Evolutionary conservation across 495 filamentous ascomycete genomes (phyloP).

Genomic region (Tricharina praecox): DNA sequence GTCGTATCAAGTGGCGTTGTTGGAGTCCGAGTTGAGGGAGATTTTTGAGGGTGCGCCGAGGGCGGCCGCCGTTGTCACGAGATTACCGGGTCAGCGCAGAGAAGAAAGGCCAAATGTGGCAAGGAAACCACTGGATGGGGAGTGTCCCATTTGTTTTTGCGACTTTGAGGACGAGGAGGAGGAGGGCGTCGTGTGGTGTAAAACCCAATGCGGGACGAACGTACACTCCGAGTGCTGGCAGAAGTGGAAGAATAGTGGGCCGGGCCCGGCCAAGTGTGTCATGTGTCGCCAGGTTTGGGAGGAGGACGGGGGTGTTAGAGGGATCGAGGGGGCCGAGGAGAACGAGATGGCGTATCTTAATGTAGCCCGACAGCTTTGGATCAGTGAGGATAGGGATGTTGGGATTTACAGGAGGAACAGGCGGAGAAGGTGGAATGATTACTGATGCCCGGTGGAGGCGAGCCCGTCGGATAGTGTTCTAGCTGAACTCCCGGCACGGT

Average conservation of each 20-base stretch:
- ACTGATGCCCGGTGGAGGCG: no score
- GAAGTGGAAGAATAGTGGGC: slow-evolving; percentile 38
- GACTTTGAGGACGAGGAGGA: slow-evolving; percentile 35
- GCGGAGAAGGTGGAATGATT: no score
- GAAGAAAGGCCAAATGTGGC: not conserved
- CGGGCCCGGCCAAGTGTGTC: slow-evolving; percentile 37
- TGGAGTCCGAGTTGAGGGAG: not conserved
- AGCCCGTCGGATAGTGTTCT: no score
- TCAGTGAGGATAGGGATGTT: not conserved
- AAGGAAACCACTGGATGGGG: slow-evolving; percentile 38
- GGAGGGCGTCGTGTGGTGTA: slow-evolving; percentile 46
- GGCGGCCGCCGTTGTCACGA: no score
- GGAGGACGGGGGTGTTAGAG: slow-evolving; percentile 29
- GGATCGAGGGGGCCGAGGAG: slow-evolving; percentile 22
- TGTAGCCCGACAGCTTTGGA: slow-evolving; percentile 36
- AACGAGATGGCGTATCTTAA: slow-evolving; percentile 39
- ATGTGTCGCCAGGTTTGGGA: slow-evolving; percentile 42
- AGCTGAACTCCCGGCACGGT: no score
- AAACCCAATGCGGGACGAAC: slow-evolving; percentile 48
- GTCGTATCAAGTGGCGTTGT: slow-evolving; percentile 48
- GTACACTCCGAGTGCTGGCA: slow-evolving; percentile 46
- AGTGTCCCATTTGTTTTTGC: slow-evolving; percentile 54
- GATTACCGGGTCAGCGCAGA: no score
- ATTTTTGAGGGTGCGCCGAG: slow-evolving; percentile 28
- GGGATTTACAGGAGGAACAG: no score